Evolutionary conservation across 352 stramenopile species (phyloP).

Genomic region (Phytophthora fragariaefolia): DNA sequence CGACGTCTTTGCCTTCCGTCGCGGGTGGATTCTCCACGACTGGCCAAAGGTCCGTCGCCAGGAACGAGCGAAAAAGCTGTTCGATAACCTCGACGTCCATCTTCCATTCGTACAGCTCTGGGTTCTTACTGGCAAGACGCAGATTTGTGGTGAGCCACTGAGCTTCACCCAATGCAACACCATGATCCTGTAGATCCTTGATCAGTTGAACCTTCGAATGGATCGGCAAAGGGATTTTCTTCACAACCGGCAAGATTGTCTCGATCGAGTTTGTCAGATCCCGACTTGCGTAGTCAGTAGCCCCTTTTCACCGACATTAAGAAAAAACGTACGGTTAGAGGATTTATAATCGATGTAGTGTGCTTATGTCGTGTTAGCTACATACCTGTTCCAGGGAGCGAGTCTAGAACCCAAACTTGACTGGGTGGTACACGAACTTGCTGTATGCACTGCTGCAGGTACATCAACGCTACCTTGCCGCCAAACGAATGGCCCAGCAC

Average conservation of each 20-base stretch:
- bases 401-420: conserved; percentile 79
- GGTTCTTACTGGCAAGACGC: conserved; percentile 48
- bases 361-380: too few relatives aligned
- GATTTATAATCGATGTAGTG: too few relatives aligned
- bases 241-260: conserved; percentile 69
- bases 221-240: conserved; percentile 78
- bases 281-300: conserved; percentile 69
- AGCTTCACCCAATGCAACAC: conserved; percentile 66
- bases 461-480: conserved; percentile 79
- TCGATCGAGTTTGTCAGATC: conserved; percentile 76
- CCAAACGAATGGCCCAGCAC: conserved; percentile 83
- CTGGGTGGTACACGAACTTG: conserved; percentile 47
- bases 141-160: conserved; percentile 88
- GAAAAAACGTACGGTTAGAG: not conserved
- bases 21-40: conserved; percentile 47
- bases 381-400: conserved; percentile 73
- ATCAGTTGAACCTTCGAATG: conserved; percentile 73
- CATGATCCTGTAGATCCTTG: conserved; percentile 63
- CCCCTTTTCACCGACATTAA: conserved; percentile 29
- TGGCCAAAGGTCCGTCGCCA: conserved; percentile 73
- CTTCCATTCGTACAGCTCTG: conserved; percentile 82
- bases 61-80: conserved; percentile 73
- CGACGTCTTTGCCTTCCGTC: conserved; percentile 41
- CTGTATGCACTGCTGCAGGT: conserved; percentile 60
- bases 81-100: conserved; percentile 82